Conservation (phyloP, 2,329 filamentous ascomycete genomes). For the Paracorniculantispora psalliotae region DNA sequence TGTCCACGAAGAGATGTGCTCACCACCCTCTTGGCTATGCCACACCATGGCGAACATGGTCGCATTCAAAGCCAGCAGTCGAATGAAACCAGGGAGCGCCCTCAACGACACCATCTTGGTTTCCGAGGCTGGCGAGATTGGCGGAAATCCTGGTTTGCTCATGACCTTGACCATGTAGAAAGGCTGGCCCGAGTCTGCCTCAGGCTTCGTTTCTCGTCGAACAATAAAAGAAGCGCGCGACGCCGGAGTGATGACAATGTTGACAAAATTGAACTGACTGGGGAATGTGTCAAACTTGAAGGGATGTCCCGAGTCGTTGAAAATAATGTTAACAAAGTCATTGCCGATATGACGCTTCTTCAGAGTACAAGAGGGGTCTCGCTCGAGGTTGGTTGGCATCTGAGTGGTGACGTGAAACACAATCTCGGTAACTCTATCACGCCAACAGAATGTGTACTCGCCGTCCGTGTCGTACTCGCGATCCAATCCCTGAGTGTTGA, state of each 20-base stretch:
- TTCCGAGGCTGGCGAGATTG: slow-evolving; percentile 83
- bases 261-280: slow-evolving; percentile 93
- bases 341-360: slow-evolving; percentile 98
- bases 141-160: slow-evolving; percentile 82
- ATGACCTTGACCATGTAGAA: slow-evolving; percentile 91
- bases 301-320: slow-evolving; percentile 88
- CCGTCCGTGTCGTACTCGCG: slow-evolving; percentile 73
- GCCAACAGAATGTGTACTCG: slow-evolving; percentile 87
- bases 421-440: slow-evolving; percentile 89
- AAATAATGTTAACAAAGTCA: slow-evolving; percentile 96
- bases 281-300: slow-evolving; percentile 91
- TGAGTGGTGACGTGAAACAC: slow-evolving; percentile 95
- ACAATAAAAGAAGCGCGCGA: slow-evolving; percentile 73
- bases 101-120: slow-evolving; percentile 83
- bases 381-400: slow-evolving; percentile 84
- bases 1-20: slow-evolving; percentile 86
- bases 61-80: slow-evolving; percentile 85
- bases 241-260: slow-evolving; percentile 91
- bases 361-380: slow-evolving; percentile 68
- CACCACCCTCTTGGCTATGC: slow-evolving; percentile 69
- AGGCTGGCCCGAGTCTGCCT: slow-evolving; percentile 34
- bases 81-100: slow-evolving; percentile 78
- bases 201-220: slow-evolving; percentile 41
- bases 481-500: slow-evolving; percentile 92
- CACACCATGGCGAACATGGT: slow-evolving; percentile 93